Base-by-base conservation (phyloP, 768 basidiomycete species). In the Mycena pura region DNA sequence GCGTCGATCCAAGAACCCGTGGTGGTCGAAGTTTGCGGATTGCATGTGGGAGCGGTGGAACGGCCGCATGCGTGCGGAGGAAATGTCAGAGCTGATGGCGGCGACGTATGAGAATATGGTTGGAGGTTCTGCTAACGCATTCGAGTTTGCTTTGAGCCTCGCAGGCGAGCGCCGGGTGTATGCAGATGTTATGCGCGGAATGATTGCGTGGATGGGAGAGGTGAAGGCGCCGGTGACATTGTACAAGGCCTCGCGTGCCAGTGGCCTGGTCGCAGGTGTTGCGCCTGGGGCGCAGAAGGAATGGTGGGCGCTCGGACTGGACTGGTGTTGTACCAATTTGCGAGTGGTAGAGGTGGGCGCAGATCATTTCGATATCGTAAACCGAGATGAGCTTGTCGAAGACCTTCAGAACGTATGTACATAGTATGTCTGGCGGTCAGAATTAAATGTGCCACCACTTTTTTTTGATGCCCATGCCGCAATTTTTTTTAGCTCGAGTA, bases 311-410 rank as follows among this genome's bases (percentile, higher is more conserved):
- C 8, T 40, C 11, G 50, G 50, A 14, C 38, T 52, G 24, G 38
- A 52, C 27, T 52, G 50, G 50, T n/a, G 38, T 29, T 40, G 38
- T 29, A 10, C 24, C 11, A 38, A 50, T 22, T 25, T 52, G 25
- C 50, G 38, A 29, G 50, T 52, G 36, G 50, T 52, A 38, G 50
- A 44, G n/a, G n/a, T n/a, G n/a, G n/a, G n/a, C n/a, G n/a, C n/a
- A n/a, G n/a, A n/a, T n/a, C n/a, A n/a, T n/a, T n/a, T n/a, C n/a
- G n/a, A n/a, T n/a, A n/a, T n/a, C n/a, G n/a, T n/a, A n/a, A n/a
- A n/a, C n/a, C n/a, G n/a, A n/a, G n/a, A n/a, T n/a, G n/a, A n/a
- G n/a, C n/a, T n/a, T n/a, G n/a, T n/a, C n/a, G n/a, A n/a, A n/a
- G n/a, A n/a, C 17, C 34, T 36, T 36, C 34, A 36, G 34, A 36